These are phyloP conservation scores for Bimuria novae-zelandiae DNA, from an alignment of 2,329 filamentous ascomycete genomes.

Conservation along the genomic window DNA sequence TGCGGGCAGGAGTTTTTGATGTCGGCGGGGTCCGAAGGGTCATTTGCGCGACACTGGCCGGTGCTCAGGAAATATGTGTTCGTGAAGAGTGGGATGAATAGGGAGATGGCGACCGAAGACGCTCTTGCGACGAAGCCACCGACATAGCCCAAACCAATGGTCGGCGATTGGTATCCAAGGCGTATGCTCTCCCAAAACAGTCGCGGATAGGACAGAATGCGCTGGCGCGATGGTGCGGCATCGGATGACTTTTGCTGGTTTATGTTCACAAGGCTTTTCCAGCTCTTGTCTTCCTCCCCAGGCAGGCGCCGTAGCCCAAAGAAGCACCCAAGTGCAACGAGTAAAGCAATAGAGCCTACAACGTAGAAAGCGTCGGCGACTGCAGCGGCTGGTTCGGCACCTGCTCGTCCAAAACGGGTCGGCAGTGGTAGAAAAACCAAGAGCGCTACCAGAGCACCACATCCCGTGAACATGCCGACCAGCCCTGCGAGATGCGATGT, in stretches of 20 bases:
- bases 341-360: slow-evolving; percentile 72
- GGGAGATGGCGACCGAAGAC: slow-evolving; percentile 90
- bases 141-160: slow-evolving; percentile 85
- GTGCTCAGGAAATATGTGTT: slow-evolving; percentile 86
- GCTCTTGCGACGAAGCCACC: slow-evolving; percentile 94
- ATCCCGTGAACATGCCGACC: slow-evolving; percentile 90
- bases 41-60: slow-evolving; percentile 69
- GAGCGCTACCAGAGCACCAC: slow-evolving; percentile 85
- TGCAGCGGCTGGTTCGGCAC: slow-evolving; percentile 73
- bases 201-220: slow-evolving; percentile 60
- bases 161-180: slow-evolving; percentile 74
- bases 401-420: slow-evolving; percentile 73
- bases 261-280: slow-evolving; percentile 50
- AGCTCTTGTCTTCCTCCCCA: slow-evolving; percentile 80
- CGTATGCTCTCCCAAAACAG: slow-evolving; percentile 49
- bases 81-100: slow-evolving; percentile 91
- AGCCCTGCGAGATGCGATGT: slow-evolving; percentile 77
- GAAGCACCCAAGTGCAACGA: slow-evolving; percentile 75
- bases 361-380: slow-evolving; percentile 87
- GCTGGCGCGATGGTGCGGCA: slow-evolving; percentile 52
- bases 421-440: slow-evolving; percentile 84
- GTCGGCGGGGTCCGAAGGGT: slow-evolving; percentile 55
- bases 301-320: slow-evolving; percentile 71
- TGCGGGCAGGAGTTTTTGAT: slow-evolving; percentile 83
- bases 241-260: slow-evolving; percentile 28